These are phyloP conservation scores for Arthrocladium fulminans DNA, from an alignment of 2,329 filamentous ascomycete species.

Conservation along the genomic window DNA sequence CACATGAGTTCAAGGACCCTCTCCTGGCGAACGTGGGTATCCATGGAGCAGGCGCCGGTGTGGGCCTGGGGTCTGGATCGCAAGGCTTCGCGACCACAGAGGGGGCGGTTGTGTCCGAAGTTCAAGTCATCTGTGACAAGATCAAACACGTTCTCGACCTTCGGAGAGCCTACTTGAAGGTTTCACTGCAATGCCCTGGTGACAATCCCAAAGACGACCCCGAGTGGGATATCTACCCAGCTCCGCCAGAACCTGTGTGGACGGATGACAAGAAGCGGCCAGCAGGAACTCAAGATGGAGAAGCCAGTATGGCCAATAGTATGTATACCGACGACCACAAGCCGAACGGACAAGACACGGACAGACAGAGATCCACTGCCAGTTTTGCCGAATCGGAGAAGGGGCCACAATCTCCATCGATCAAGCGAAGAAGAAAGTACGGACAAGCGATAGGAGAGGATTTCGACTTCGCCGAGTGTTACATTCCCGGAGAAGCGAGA, in stretches of 20 bases:
- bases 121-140: constrained; percentile 78
- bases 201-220: constrained; percentile 84
- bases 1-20: constrained; percentile 48
- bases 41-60: constrained; percentile 49
- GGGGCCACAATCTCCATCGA: constrained; percentile 32
- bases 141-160: constrained; percentile 84
- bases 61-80: constrained; percentile 52
- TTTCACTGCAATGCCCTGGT: constrained; percentile 71
- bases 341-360: constrained; percentile 9
- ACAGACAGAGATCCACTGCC: constrained; percentile 23
- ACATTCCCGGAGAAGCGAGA: constrained; percentile 61
- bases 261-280: constrained; percentile 47
- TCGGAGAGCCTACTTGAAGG: constrained; percentile 75
- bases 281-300: constrained; percentile 10
- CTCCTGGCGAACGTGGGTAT: constrained; percentile 47
- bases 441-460: constrained; percentile 87
- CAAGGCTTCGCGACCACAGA: constrained; percentile 63
- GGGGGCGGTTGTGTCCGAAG: constrained; percentile 70
- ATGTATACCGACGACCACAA: constrained; percentile 19
- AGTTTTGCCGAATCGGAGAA: constrained; percentile 24
- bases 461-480: constrained; percentile 66
- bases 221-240: constrained; percentile 81
- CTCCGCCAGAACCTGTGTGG: constrained; percentile 88
- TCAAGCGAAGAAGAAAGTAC: constrained; percentile 60
- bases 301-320: constrained; percentile 26